Evolutionary conservation across 2,329 filamentous ascomycete genomes (phyloP).

Genomic region (Daldinia sp.): DNA sequence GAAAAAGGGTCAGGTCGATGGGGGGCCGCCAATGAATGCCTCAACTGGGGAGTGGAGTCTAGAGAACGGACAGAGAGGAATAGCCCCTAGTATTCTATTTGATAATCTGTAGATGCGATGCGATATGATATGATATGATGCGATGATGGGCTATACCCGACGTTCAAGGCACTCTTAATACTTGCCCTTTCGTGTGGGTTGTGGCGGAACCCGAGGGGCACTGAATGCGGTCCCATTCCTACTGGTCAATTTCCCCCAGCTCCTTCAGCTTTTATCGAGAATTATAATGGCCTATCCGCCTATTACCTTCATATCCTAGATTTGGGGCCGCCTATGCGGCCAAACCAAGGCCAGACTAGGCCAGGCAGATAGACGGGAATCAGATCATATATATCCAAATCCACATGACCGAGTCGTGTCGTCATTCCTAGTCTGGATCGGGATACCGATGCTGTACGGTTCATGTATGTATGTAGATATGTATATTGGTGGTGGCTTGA

Average conservation of each 20-base stretch:
- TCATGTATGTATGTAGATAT: not conserved
- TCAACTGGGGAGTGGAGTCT: not conserved
- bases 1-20: not conserved
- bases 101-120: not conserved
- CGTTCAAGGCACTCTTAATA: not conserved
- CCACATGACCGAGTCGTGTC: not conserved
- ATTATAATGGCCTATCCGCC: not conserved
- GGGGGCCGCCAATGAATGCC: not conserved
- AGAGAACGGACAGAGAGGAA: not conserved
- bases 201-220: not conserved
- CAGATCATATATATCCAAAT: not conserved
- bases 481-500: conserved; percentile 1
- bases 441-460: conserved; percentile 6
- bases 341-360: no score
- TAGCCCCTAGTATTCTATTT: not conserved
- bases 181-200: not conserved
- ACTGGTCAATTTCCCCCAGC: not conserved
- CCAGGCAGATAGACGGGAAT: not conserved
- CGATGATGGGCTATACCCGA: not conserved
- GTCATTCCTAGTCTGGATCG: not conserved
- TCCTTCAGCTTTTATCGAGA: not conserved
- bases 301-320: not conserved
- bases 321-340: not conserved
- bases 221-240: not conserved
- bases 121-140: not conserved